These are phyloP conservation scores for Pyronema omphalodes DNA, from an alignment of 495 filamentous ascomycete species.

Conservation along the genomic window DNA sequence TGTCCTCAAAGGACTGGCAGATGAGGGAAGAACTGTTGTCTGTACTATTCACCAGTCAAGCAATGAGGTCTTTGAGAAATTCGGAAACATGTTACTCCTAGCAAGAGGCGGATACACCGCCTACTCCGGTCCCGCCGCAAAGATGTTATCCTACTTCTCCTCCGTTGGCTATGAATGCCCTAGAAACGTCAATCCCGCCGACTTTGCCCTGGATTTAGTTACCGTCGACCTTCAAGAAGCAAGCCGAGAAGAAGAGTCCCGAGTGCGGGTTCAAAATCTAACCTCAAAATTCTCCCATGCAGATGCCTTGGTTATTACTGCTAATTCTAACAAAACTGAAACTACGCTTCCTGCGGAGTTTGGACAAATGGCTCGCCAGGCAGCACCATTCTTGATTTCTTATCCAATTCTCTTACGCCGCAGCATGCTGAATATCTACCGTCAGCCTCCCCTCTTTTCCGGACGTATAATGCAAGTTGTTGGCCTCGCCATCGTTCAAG, in stretches of 20 bases:
- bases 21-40: constrained; percentile 55
- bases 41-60: constrained; percentile 61
- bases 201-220: constrained; percentile 58
- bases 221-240: constrained; percentile 51
- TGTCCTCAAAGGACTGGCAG: constrained; percentile 45
- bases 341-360: constrained; percentile 52
- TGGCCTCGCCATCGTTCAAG: constrained; percentile 44
- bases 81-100: constrained; percentile 50
- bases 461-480: constrained; percentile 50
- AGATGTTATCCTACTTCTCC: constrained; percentile 48
- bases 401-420: constrained; percentile 47
- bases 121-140: constrained; percentile 43
- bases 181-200: constrained; percentile 49
- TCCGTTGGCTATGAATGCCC: constrained; percentile 43
- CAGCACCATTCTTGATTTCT: constrained; percentile 40
- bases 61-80: constrained; percentile 49
- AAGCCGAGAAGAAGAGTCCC: constrained; percentile 37
- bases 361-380: constrained; percentile 41
- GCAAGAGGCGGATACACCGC: constrained; percentile 47
- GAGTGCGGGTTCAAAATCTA: constrained; percentile 38
- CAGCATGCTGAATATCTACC: constrained; percentile 44
- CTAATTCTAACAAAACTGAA: constrained; percentile 10
- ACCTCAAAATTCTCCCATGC: constrained; percentile 35
- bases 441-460: constrained; percentile 43
- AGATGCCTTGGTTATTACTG: constrained; percentile 13